phyloP scores from a whole-genome alignment of 2,329 filamentous ascomycete species.

The Fusarium floridanum region DNA sequence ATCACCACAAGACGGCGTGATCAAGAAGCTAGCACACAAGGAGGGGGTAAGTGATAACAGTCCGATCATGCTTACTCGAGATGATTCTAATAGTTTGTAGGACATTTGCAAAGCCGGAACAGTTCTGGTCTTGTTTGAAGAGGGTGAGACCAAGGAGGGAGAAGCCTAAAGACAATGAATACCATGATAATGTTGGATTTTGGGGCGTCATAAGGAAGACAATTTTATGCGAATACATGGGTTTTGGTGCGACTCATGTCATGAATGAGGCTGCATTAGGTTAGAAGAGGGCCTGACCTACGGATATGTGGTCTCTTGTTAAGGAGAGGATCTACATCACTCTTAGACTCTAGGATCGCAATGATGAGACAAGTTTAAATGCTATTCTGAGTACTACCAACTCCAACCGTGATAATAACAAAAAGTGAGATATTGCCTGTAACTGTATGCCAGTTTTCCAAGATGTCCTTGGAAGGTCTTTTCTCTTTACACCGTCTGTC shows the following conservation, averaged over 20 bases:
- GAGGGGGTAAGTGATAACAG: constrained; percentile 71
- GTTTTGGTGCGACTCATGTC: constrained; percentile 14
- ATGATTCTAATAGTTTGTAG: constrained; percentile 54
- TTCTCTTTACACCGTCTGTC: not conserved
- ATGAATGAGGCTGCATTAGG: not conserved
- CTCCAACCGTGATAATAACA: not conserved
- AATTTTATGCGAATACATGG: constrained; percentile 22
- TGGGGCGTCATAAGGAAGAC: constrained; percentile 34
- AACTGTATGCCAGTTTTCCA: constrained; percentile 1
- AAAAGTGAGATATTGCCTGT: not conserved
- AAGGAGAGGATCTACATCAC: not conserved
- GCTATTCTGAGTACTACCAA: not conserved
- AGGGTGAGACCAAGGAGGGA: constrained; percentile 52
- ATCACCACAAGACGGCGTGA: constrained; percentile 78
- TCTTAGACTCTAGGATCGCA: not conserved
- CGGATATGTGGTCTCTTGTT: not conserved
- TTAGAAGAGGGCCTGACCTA: not conserved
- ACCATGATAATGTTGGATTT: constrained; percentile 16
- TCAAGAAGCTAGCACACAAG: constrained; percentile 80
- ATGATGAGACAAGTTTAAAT: not conserved
- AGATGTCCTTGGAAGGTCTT: not conserved
- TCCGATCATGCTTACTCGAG: not conserved
- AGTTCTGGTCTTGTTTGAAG: constrained; percentile 79
- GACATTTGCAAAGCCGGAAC: constrained; percentile 85
- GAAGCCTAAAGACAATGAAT: constrained; percentile 34